Evolutionary conservation across 768 basidiomycete genomes (phyloP).

Genomic region (Chalciporus chontae): DNA sequence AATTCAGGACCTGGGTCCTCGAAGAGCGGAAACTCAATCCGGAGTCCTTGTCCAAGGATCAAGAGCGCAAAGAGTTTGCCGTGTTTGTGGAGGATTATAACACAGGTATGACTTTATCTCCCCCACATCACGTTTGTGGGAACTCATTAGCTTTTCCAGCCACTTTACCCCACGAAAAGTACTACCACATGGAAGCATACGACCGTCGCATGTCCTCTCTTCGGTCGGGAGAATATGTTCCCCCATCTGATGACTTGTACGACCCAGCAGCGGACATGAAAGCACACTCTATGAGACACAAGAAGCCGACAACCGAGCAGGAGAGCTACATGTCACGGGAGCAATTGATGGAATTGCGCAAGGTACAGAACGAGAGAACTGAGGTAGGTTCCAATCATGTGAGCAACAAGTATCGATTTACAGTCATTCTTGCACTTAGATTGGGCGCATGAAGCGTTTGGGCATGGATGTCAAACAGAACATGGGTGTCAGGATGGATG

Average conservation of each 20-base stretch:
- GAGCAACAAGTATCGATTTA: neutral
- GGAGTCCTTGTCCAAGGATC: conserved; percentile 82
- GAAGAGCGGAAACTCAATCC: conserved; percentile 92
- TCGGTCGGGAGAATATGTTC: conserved; percentile 78
- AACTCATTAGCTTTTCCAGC: conserved; percentile 42
- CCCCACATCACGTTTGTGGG: neutral
- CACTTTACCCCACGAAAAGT: conserved; percentile 92
- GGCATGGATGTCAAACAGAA: conserved; percentile 85
- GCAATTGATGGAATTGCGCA: conserved; percentile 76
- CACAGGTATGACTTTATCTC: conserved; percentile 48
- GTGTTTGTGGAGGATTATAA: conserved; percentile 83
- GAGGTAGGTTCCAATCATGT: conserved; percentile 48
- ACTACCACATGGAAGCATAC: conserved; percentile 86
- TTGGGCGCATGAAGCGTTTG: conserved; percentile 79
- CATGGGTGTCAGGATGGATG: conserved; percentile 87
- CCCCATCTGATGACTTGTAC: conserved; percentile 68
- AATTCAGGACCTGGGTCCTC: conserved; percentile 90
- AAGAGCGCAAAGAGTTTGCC: conserved; percentile 80
- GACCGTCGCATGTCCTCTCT: conserved; percentile 82
- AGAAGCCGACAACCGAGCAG: conserved; percentile 59
- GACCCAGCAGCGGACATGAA: conserved; percentile 84
- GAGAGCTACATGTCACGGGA: conserved; percentile 78
- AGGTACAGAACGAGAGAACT: conserved; percentile 80
- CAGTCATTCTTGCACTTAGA: conserved; percentile 35
- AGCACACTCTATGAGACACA: conserved; percentile 67